A percentile compares a stretch with the other conserved stretches of the same genome.
Evolutionary conservation across 1,139 yeast species (phyloP).

Genomic region (Candida neerlandica): DNA sequence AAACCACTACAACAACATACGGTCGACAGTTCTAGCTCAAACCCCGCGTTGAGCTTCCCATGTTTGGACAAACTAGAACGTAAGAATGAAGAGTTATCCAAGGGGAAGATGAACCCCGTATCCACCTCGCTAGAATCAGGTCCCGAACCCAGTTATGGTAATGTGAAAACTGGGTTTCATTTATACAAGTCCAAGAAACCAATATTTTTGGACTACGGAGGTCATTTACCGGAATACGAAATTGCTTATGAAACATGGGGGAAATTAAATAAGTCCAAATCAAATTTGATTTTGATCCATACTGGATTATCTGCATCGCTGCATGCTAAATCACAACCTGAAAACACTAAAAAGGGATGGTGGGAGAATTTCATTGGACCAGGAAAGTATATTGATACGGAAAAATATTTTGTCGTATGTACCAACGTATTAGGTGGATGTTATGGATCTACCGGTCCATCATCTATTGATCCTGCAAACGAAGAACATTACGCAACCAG

Average conservation of each 20-base stretch:
- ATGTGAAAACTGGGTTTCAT: conserved; percentile 69
- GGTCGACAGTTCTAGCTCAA: conserved; percentile 29
- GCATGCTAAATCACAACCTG: conserved; percentile 84
- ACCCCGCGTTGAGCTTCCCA: conserved; percentile 78
- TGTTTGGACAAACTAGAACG: conserved; percentile 79
- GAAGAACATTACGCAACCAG: conserved; percentile 74
- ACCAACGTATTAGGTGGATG: conserved; percentile 94
- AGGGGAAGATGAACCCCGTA: conserved; percentile 17
- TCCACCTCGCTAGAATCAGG: conserved; percentile 55
- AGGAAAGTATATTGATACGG: conserved; percentile 75
- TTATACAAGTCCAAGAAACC: conserved; percentile 58
- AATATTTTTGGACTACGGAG: conserved; percentile 79
- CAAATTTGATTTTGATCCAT: conserved; percentile 78
- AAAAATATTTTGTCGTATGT: conserved; percentile 79
- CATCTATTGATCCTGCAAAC: conserved; percentile 75
- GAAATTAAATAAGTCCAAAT: conserved; percentile 54
- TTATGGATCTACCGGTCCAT: conserved; percentile 94
- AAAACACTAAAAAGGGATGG: conserved; percentile 83
- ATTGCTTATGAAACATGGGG: conserved; percentile 90
- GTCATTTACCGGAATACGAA: conserved; percentile 69
- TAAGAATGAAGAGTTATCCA: conserved; percentile 50
- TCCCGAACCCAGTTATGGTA: conserved; percentile 84
- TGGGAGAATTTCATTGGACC: conserved; percentile 96
- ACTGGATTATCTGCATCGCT: conserved; percentile 94
- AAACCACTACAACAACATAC: conserved; percentile 18